Evolutionary conservation across 306 rosid genomes (phyloP).

Genomic region (Castanea sativa): DNA sequence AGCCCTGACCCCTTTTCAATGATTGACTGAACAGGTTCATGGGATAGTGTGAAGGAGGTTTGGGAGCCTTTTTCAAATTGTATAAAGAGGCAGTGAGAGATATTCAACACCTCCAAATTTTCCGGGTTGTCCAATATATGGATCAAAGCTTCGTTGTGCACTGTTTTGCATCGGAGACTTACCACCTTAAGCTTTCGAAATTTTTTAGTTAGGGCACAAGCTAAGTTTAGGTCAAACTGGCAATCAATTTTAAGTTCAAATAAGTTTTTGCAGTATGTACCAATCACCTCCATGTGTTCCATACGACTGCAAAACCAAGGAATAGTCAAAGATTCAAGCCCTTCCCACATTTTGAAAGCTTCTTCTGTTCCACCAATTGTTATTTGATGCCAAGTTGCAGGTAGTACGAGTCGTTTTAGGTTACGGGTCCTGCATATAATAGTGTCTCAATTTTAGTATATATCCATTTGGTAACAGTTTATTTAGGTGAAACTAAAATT

Average conservation of each 20-base stretch:
- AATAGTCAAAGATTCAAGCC: slow-evolving; percentile 32
- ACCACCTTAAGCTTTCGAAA: slow-evolving; percentile 15
- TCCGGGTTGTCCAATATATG: neutral
- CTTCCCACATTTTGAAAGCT: slow-evolving; percentile 24
- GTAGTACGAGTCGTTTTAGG: slow-evolving; percentile 32
- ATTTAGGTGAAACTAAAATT: too few relatives aligned
- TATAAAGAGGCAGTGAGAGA: slow-evolving; percentile 15
- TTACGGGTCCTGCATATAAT: slow-evolving; percentile 18
- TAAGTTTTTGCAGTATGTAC: too few relatives aligned
- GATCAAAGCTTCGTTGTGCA: slow-evolving; percentile 16
- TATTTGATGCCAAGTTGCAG: neutral
- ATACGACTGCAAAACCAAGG: neutral
- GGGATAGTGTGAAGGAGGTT: neutral
- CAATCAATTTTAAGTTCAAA: slow-evolving; percentile 11
- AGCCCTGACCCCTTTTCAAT: neutral
- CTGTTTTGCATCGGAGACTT: slow-evolving; percentile 7
- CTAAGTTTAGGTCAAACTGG: neutral
- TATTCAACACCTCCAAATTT: slow-evolving; percentile 24
- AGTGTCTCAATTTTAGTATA: neutral
- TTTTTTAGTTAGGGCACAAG: neutral
- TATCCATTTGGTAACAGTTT: too few relatives aligned
- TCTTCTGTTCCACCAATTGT: neutral
- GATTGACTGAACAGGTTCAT: neutral
- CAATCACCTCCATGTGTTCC: too few relatives aligned
- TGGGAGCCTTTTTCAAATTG: neutral